A percentile compares a stretch with the other conserved stretches of the same genome.
Evolutionary conservation across 352 stramenopile species (phyloP).

Genomic region (Blastocystis sp.): DNA sequence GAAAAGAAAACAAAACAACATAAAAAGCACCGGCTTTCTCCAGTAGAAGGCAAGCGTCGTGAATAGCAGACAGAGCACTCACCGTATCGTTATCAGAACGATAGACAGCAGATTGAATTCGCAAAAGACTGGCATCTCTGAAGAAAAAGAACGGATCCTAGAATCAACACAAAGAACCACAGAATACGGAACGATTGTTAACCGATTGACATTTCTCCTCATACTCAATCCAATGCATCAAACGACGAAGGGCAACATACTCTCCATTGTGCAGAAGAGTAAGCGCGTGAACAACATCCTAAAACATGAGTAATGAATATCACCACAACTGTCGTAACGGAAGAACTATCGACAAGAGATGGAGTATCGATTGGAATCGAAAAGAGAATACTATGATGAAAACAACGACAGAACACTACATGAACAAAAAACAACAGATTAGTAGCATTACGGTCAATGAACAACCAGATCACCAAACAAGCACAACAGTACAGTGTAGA

Average conservation of each 20-base stretch:
- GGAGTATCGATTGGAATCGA: neutral
- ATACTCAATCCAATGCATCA: neutral
- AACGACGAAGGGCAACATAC: no score
- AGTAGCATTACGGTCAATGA: no score
- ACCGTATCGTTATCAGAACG: neutral
- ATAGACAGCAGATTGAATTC: neutral
- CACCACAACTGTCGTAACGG: neutral
- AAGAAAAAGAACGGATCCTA: neutral
- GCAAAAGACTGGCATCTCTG: neutral
- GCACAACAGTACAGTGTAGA: no score
- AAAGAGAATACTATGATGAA: neutral
- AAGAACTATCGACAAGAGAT: neutral
- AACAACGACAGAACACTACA: neutral
- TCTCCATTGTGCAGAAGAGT: neutral
- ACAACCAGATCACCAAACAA: no score
- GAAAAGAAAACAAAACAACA: neutral
- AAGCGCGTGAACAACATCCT: neutral
- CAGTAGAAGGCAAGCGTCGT: neutral
- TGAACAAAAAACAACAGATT: neutral
- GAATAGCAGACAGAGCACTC: neutral
- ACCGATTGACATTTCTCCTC: neutral
- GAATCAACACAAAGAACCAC: neutral
- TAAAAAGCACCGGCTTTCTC: neutral
- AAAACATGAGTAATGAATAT: neutral
- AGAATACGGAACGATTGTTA: neutral